Evolutionary conservation across 495 filamentous ascomycete genomes (phyloP).

Genomic region (Pseudomonodictys pantanalensis): DNA sequence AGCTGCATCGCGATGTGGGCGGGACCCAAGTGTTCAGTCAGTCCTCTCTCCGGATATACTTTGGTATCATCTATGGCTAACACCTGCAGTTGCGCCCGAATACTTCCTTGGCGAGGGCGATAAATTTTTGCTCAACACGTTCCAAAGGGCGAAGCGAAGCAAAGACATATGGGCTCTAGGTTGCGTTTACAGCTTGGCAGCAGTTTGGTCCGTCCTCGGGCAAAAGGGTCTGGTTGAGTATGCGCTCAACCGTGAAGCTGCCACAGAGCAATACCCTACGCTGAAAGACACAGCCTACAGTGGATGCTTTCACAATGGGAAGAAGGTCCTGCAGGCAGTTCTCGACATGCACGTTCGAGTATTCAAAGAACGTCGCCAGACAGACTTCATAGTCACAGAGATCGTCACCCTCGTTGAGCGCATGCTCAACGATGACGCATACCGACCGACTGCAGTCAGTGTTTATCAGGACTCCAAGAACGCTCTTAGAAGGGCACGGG

Average conservation of each 20-base stretch:
- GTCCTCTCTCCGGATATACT: neutral
- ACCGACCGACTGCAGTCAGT: neutral
- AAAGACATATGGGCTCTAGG: conserved; percentile 51
- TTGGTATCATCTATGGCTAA: conserved; percentile 1
- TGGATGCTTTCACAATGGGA: conserved; percentile 47
- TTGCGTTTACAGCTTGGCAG: conserved; percentile 48
- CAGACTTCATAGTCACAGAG: neutral
- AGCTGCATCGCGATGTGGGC: neutral
- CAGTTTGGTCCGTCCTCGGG: conserved; percentile 44
- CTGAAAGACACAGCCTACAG: conserved; percentile 34
- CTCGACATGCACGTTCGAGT: neutral
- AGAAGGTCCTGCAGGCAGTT: conserved; percentile 32
- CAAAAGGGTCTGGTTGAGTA: conserved; percentile 40
- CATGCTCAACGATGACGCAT: neutral
- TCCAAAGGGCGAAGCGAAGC: conserved; percentile 21
- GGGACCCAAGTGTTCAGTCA: conserved; percentile 20
- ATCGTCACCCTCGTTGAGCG: conserved; percentile 5
- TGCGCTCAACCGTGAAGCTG: conserved; percentile 33
- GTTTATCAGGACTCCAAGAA: neutral
- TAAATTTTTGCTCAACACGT: conserved; percentile 23
- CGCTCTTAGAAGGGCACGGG: neutral
- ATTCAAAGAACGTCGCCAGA: neutral
- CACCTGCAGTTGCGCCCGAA: conserved; percentile 39
- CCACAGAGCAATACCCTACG: conserved; percentile 26
- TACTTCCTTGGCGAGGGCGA: conserved; percentile 36